These are phyloP conservation scores for Phytophthora podocarpi DNA, from an alignment of 352 stramenopile genomes.

Conservation along the genomic window DNA sequence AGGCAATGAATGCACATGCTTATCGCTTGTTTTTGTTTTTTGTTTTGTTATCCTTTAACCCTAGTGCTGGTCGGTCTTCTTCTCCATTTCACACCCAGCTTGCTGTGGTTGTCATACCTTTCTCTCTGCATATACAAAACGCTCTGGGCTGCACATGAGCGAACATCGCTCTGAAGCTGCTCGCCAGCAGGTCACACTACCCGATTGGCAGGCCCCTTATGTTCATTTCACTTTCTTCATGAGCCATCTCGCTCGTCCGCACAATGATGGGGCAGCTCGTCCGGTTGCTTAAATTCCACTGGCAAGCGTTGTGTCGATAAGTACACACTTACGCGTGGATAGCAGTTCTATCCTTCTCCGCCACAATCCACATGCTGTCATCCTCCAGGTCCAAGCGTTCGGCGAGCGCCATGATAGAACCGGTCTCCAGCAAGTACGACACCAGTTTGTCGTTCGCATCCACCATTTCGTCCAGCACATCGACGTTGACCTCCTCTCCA, in stretches of 20 bases:
- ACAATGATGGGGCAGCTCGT: constrained; percentile 11
- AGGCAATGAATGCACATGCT: neutral
- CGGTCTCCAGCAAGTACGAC: constrained; percentile 85
- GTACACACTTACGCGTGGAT: constrained; percentile 69
- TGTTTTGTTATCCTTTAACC: constrained; percentile 27
- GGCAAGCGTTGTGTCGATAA: neutral
- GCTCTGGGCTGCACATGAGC: constrained; percentile 14
- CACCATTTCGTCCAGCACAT: constrained; percentile 86
- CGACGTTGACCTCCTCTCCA: constrained; percentile 54
- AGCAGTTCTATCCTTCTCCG: constrained; percentile 83
- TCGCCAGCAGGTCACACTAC: constrained; percentile 4
- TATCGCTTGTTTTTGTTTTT: constrained; percentile 15
- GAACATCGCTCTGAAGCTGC: neutral
- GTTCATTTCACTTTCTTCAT: constrained; percentile 30
- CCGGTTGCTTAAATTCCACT: constrained; percentile 16
- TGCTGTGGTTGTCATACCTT: constrained; percentile 22
- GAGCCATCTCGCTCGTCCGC: constrained; percentile 14
- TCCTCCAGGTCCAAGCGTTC: constrained; percentile 84
- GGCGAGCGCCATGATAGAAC: constrained; percentile 85
- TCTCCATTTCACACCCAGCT: constrained; percentile 19
- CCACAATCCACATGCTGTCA: constrained; percentile 84
- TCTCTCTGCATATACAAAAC: constrained; percentile 39
- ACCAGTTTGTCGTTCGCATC: constrained; percentile 84
- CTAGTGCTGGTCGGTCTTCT: constrained; percentile 12
- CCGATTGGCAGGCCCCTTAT: constrained; percentile 8